A percentile compares a stretch with the other conserved stretches of the same genome.
Evolutionary conservation across 306 rosid species (phyloP).

Genomic region (Quercus berberidifolia): DNA sequence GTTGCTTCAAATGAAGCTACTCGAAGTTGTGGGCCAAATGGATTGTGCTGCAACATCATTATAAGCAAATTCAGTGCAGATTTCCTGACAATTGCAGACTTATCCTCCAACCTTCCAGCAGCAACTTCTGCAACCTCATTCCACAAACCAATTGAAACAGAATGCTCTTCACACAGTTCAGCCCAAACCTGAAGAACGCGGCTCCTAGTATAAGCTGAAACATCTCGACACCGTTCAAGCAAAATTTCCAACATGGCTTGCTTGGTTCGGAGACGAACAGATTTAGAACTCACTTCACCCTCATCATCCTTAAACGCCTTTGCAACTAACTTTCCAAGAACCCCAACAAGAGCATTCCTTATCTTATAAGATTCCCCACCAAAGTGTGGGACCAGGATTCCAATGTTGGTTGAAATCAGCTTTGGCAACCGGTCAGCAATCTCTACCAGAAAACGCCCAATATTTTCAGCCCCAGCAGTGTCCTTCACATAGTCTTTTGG

Average conservation of each 20-base stretch:
- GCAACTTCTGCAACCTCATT: conserved; percentile 83
- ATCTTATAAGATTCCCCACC: conserved; percentile 97
- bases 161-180: conserved; percentile 86
- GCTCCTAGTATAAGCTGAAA: conserved; percentile 94
- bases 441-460: conserved; percentile 85
- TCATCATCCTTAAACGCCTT: conserved; percentile 84
- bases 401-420: conserved; percentile 79
- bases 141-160: conserved; percentile 97
- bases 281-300: conserved; percentile 71
- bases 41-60: conserved; percentile 96
- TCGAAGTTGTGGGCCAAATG: conserved; percentile 94
- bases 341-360: conserved; percentile 83
- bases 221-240: conserved; percentile 97
- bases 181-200: conserved; percentile 98
- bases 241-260: conserved; percentile 97
- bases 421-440: conserved; percentile 90
- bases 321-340: conserved; percentile 76
- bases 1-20: conserved; percentile 86
- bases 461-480: conserved; percentile 84
- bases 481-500: conserved; percentile 90
- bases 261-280: conserved; percentile 82
- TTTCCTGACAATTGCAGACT: conserved; percentile 91
- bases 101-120: conserved; percentile 97
- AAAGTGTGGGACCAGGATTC: conserved; percentile 84
- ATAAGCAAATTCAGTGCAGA: conserved; percentile 77